Evolutionary conservation across 2,329 filamentous ascomycete genomes (phyloP).

Genomic region (Fusarium sp.): DNA sequence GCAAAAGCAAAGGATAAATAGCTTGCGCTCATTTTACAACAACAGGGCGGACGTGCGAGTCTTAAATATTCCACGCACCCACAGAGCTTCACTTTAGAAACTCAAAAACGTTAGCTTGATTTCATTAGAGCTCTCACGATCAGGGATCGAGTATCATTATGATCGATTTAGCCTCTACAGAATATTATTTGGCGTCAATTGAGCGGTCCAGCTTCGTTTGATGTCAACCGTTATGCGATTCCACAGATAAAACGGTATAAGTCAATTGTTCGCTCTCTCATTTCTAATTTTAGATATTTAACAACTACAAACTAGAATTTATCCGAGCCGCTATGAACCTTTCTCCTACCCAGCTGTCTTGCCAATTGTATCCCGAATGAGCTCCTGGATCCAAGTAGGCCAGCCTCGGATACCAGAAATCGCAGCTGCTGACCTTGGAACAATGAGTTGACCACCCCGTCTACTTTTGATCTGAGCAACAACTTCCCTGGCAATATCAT

Average conservation of each 20-base stretch:
- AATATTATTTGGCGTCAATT: not conserved
- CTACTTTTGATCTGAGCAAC: constrained; percentile 60
- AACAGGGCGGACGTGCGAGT: not conserved
- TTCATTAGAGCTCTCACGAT: too few relatives aligned
- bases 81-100: not conserved
- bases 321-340: not conserved
- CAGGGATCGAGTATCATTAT: too few relatives aligned
- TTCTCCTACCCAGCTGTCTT: constrained; percentile 14
- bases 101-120: not conserved
- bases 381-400: constrained; percentile 56
- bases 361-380: constrained; percentile 51
- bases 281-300: too few relatives aligned
- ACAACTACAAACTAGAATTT: not conserved
- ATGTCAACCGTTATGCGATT: too few relatives aligned
- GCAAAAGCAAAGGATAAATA: not conserved
- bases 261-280: too few relatives aligned
- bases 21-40: not conserved
- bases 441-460: constrained; percentile 61
- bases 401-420: constrained; percentile 56
- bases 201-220: too few relatives aligned
- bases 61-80: not conserved
- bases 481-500: constrained; percentile 59
- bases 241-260: not conserved
- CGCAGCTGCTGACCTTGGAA: constrained; percentile 52
- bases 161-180: too few relatives aligned